Base-by-base conservation (phyloP, 257 asterid genomes). In the Leptodermis oblonga region DNA sequence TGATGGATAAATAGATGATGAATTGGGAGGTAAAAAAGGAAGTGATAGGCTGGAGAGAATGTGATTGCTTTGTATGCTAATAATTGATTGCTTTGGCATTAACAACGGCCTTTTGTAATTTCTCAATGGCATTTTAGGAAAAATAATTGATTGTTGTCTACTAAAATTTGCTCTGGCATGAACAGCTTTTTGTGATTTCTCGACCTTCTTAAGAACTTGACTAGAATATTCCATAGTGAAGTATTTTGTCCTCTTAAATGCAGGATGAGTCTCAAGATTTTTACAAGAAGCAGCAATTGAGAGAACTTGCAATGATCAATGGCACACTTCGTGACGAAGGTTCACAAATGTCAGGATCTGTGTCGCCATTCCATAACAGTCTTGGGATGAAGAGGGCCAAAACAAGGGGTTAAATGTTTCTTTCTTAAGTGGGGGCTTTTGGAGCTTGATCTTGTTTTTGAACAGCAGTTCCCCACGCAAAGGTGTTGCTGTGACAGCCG, bases 361-460 rank as follows among this genome's bases (percentile, higher is more conserved):
- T 87, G 30, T 94, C 99, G 58, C 99, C 99, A 48, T 91, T 94
- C 75, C 78, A 92, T 81, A 85, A 79, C 90, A 91, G 80, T 81
- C 95, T 91, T 11, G 97, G 97, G 66, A 91, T 94, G 99, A 94
- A 94, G 86, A 89, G 99, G 80, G 99, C 99, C 36, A 94, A 94
- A 77, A 94, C 97, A 33, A 74, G 91, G 85, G 97, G 87, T 80
- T 93, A 68, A 86, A 51, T 43, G 53, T 48, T 48, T 52, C 56
- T 7, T 72, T 61, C 28, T 30, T 20, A 33, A n/a, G 71, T 46
- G 41, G 70, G 52, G 73, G 78, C 31, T 5, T 60, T 67, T 62
- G 70, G 74, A 72, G 65, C 55, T 30, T 54, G 56, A 42, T 48
- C 34, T 8, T 34, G 31, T 63, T n/a, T 7, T 26, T 59, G 63